Evolutionary conservation across 2,329 filamentous ascomycete genomes (phyloP).

Genomic region (Cryphonectria carpinicola): DNA sequence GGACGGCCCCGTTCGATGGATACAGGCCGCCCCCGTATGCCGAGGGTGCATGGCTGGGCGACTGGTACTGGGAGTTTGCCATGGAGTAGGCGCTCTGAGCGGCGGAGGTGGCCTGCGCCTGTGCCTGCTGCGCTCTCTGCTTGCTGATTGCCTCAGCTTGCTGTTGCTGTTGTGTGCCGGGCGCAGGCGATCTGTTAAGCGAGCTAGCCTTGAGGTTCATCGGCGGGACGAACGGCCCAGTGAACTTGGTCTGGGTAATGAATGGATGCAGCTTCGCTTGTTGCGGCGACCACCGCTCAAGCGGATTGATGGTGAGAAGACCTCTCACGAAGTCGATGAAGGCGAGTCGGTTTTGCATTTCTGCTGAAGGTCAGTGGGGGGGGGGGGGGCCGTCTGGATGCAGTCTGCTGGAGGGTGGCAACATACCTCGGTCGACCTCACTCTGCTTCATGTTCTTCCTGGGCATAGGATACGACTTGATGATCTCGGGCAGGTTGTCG

Average conservation of each 20-base stretch:
- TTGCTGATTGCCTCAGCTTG: constrained; percentile 94
- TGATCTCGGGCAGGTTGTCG: constrained; percentile 92
- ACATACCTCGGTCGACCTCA: constrained; percentile 90
- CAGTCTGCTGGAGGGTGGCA: background rate
- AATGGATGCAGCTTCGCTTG: constrained; percentile 97
- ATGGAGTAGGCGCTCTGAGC: constrained; percentile 68
- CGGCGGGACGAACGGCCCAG: constrained; percentile 91
- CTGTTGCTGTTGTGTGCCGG: constrained; percentile 93
- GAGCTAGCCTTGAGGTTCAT: constrained; percentile 94
- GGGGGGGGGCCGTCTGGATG: background rate
- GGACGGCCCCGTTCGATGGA: constrained; percentile 37
- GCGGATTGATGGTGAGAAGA: constrained; percentile 88
- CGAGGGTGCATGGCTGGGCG: constrained; percentile 34
- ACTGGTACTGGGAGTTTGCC: constrained; percentile 54
- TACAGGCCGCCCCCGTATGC: constrained; percentile 63
- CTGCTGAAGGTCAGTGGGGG: constrained; percentile 51
- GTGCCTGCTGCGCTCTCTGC: constrained; percentile 76
- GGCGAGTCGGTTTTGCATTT: constrained; percentile 97
- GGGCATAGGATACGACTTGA: constrained; percentile 97
- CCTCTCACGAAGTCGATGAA: constrained; percentile 99
- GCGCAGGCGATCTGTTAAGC: constrained; percentile 83
- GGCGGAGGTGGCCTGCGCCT: constrained; percentile 70
- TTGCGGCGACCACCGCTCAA: constrained; percentile 96
- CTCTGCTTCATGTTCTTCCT: constrained; percentile 99
- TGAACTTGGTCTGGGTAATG: constrained; percentile 97